phyloP scores from a whole-genome alignment of 441 rosid genomes.

The Corymbia calophylla region DNA sequence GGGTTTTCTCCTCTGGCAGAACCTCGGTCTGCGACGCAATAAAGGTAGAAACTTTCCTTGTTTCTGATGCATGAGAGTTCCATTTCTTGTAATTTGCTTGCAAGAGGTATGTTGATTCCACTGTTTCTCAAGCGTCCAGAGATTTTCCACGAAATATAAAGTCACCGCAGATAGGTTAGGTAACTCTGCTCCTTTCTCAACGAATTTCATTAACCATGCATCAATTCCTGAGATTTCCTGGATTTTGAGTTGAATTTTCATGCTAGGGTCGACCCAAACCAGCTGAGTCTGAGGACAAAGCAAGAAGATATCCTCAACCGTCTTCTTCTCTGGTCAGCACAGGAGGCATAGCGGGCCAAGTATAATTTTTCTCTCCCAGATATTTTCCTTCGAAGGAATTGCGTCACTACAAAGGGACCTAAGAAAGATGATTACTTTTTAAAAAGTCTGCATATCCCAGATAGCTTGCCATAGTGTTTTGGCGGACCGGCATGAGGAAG shows the following conservation, averaged over 20 bases:
- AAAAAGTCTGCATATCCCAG: too few relatives aligned
- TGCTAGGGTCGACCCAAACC: background rate
- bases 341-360: too few relatives aligned
- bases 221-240: background rate
- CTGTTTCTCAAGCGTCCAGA: background rate
- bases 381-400: too few relatives aligned
- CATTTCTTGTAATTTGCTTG: background rate
- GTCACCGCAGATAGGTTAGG: background rate
- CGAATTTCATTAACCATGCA: too few relatives aligned
- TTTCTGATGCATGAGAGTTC: background rate
- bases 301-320: too few relatives aligned
- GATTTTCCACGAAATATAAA: background rate
- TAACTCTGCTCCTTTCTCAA: background rate
- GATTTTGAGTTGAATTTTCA: background rate
- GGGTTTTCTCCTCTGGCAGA: background rate
- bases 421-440: too few relatives aligned
- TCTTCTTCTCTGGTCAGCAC: too few relatives aligned
- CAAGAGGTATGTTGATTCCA: background rate
- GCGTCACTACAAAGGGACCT: too few relatives aligned
- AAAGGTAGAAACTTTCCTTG: background rate
- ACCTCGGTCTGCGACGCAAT: background rate
- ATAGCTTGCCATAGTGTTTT: too few relatives aligned
- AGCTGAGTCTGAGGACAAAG: too few relatives aligned
- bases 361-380: too few relatives aligned
- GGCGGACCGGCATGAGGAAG: too few relatives aligned